Evolutionary conservation across 2,329 filamentous ascomycete species (phyloP).

Genomic region (Malbranchea zuffiana): DNA sequence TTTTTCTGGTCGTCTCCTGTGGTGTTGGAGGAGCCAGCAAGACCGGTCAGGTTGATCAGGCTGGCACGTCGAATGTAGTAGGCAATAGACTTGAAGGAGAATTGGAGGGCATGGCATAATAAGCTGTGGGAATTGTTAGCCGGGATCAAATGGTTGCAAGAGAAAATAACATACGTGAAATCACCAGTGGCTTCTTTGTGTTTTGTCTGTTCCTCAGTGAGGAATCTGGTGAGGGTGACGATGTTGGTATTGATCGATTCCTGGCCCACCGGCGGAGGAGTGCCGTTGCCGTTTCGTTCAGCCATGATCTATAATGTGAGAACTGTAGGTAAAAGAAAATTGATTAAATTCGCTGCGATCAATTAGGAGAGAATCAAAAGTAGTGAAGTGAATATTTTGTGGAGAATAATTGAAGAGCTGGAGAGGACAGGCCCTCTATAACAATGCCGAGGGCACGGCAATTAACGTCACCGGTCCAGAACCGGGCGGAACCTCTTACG

Average conservation of each 20-base stretch:
- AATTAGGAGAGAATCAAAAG: conserved; percentile 2
- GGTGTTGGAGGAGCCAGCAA: conserved; percentile 87
- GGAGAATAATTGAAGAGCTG: neutral
- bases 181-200: conserved; percentile 92
- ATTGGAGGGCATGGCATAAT: conserved; percentile 93
- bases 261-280: conserved; percentile 45
- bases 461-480: neutral
- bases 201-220: conserved; percentile 92
- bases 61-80: conserved; percentile 97
- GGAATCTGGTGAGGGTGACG: conserved; percentile 84
- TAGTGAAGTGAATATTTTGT: neutral
- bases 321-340: conserved; percentile 4
- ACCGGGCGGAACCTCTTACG: conserved; percentile 4
- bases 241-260: conserved; percentile 95
- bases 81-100: conserved; percentile 98
- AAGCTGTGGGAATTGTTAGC: conserved; percentile 46
- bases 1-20: conserved; percentile 99
- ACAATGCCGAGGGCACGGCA: conserved; percentile 4
- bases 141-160: neutral
- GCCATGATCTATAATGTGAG: conserved; percentile 24
- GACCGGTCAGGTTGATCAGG: conserved; percentile 86
- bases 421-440: neutral
- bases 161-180: conserved; percentile 64
- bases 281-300: conserved; percentile 33
- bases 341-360: neutral